A percentile compares a stretch with the other conserved stretches of the same genome.
These are phyloP conservation scores for Venturia nashicola DNA, from an alignment of 2,329 filamentous ascomycete genomes.

Conservation along the genomic window DNA sequence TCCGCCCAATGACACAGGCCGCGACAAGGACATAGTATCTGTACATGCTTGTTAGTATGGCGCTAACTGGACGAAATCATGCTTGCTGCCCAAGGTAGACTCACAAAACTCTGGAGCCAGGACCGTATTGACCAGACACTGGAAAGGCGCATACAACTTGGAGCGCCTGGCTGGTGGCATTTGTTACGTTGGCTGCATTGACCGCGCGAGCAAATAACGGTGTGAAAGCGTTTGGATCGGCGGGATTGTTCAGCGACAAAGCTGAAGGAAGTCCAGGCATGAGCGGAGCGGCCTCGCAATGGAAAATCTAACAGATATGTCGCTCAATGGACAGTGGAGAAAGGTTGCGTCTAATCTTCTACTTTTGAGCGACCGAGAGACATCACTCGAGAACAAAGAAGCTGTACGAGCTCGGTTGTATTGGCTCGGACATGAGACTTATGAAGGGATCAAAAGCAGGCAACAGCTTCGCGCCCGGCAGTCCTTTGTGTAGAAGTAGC, in stretches of 20 bases:
- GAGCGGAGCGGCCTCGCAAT: background rate
- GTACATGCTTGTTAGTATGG: conserved; percentile 10
- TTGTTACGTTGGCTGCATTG: conserved; percentile 12
- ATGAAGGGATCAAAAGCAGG: background rate
- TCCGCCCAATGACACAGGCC: conserved; percentile 50
- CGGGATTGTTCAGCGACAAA: conserved; percentile 16
- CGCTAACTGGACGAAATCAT: conserved; percentile 16
- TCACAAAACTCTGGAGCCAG: conserved; percentile 40
- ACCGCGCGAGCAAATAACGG: conserved; percentile 14
- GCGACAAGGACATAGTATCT: conserved; percentile 54
- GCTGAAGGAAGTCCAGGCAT: conserved; percentile 13
- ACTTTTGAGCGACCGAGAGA: background rate
- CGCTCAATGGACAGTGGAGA: background rate
- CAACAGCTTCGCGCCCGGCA: background rate
- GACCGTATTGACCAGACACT: conserved; percentile 44
- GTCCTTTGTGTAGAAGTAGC: background rate
- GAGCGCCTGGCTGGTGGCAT: conserved; percentile 14
- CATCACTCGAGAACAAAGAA: background rate
- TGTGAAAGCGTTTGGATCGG: conserved; percentile 14
- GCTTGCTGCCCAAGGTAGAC: background rate
- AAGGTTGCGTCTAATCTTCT: background rate
- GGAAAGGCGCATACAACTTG: conserved; percentile 46
- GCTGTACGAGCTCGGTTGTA: background rate
- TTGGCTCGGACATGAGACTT: background rate
- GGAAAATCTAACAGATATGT: background rate